Percentiles rank a stretch among this genome's conserved stretches.
Evolutionary conservation across 768 basidiomycete species (phyloP).

Genomic region (Mycena sanguinolenta): DNA sequence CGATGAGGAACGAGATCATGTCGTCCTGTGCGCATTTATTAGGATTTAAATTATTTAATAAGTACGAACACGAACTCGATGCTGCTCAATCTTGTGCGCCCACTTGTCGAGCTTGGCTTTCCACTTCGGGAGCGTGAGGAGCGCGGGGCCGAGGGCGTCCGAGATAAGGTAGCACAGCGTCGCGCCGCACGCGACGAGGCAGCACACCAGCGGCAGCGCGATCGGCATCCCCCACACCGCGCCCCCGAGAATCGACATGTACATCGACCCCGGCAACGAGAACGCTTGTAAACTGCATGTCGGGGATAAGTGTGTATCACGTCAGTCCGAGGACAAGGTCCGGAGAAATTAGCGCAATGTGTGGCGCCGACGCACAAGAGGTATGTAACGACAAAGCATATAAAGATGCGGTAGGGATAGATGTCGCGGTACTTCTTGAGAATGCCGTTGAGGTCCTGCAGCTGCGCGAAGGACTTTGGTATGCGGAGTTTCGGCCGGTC

Average conservation of each 20-base stretch:
- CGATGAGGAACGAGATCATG: constrained; percentile 91
- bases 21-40: constrained; percentile 61
- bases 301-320: not conserved
- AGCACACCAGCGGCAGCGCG: constrained; percentile 91
- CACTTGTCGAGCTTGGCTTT: constrained; percentile 86
- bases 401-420: constrained; percentile 85
- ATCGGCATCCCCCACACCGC: constrained; percentile 93
- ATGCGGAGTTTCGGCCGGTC: constrained; percentile 85
- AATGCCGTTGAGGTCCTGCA: constrained; percentile 87
- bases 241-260: constrained; percentile 95
- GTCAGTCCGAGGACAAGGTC: too few species aligned
- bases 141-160: constrained; percentile 91
- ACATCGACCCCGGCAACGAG: constrained; percentile 97
- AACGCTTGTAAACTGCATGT: constrained; percentile 92
- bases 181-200: constrained; percentile 92
- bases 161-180: constrained; percentile 94
- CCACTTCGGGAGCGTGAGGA: constrained; percentile 89
- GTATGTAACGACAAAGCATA: constrained; percentile 91
- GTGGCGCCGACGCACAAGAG: constrained; percentile 83
- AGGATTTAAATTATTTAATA: not conserved
- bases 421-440: constrained; percentile 94
- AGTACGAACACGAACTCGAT: constrained; percentile 39
- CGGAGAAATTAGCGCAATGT: constrained; percentile 1
- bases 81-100: constrained; percentile 82
- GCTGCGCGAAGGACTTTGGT: constrained; percentile 89